Evolutionary conservation across 768 basidiomycete species (phyloP).

Genomic region (Macrolepiota dolichaula): DNA sequence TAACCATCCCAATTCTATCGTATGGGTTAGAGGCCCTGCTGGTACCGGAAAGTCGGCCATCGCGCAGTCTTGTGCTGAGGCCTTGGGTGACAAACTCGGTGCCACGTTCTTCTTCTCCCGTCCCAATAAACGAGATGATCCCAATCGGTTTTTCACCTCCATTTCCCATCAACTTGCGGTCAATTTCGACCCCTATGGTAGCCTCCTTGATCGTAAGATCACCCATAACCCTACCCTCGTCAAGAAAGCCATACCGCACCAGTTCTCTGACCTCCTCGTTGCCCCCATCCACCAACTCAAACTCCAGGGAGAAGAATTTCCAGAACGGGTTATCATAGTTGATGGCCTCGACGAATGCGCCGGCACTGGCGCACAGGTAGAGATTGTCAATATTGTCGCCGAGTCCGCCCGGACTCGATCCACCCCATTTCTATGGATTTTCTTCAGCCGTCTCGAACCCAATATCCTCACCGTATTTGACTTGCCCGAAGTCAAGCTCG

Average conservation of each 20-base stretch:
- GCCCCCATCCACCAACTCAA: neutral
- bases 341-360: neutral
- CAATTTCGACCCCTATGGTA: neutral
- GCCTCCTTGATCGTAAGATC: neutral
- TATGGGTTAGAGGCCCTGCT: neutral
- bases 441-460: neutral
- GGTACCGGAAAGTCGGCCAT: conserved; percentile 8
- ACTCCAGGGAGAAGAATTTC: neutral
- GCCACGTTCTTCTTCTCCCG: neutral
- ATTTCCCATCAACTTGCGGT: neutral
- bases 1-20: neutral
- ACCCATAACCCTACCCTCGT: neutral
- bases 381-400: neutral
- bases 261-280: neutral
- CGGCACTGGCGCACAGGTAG: neutral
- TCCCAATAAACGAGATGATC: neutral
- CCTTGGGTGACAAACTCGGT: neutral
- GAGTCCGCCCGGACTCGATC: neutral
- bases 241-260: neutral
- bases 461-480: neutral
- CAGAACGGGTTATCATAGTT: neutral
- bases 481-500: neutral
- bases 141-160: neutral
- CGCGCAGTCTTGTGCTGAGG: neutral
- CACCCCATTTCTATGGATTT: neutral